These are phyloP conservation scores for Colletotrichum gloeosporioides DNA, from an alignment of 2,329 filamentous ascomycete genomes.

Conservation along the genomic window DNA sequence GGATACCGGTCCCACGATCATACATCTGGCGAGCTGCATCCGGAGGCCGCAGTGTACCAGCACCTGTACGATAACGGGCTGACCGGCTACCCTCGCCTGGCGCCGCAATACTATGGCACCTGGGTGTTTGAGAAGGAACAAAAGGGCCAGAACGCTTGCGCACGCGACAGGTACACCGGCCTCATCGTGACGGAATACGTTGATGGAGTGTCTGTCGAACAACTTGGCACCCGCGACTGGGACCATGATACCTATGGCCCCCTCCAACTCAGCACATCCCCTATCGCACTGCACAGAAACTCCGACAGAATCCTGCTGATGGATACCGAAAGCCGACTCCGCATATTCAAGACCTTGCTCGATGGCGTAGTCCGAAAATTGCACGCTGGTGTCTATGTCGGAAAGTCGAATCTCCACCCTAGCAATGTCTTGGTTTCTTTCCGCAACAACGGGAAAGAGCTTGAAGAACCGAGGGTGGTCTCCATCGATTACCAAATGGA, in stretches of 20 bases:
- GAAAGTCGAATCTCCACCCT: accelerated
- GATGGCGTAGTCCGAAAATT: background rate
- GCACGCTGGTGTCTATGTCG: background rate
- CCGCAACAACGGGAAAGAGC: background rate
- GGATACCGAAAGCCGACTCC: background rate
- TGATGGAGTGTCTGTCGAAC: background rate
- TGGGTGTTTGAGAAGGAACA: background rate
- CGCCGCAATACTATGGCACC: background rate
- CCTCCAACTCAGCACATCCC: background rate
- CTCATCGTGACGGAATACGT: background rate
- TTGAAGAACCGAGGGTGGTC: background rate
- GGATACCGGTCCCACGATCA: background rate
- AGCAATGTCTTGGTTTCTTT: background rate
- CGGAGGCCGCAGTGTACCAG: background rate
- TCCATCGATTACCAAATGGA: background rate
- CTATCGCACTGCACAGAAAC: background rate
- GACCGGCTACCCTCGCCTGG: background rate
- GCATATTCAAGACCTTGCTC: background rate
- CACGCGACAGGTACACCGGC: background rate
- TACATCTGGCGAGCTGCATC: background rate
- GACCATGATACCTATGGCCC: background rate
- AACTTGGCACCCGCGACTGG: background rate
- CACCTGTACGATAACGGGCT: background rate
- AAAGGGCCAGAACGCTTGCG: background rate
- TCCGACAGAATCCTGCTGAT: accelerated